Evolutionary conservation across 164 flowering plant genomes (phyloP).

Genomic region (Nymphaea thermarum): DNA sequence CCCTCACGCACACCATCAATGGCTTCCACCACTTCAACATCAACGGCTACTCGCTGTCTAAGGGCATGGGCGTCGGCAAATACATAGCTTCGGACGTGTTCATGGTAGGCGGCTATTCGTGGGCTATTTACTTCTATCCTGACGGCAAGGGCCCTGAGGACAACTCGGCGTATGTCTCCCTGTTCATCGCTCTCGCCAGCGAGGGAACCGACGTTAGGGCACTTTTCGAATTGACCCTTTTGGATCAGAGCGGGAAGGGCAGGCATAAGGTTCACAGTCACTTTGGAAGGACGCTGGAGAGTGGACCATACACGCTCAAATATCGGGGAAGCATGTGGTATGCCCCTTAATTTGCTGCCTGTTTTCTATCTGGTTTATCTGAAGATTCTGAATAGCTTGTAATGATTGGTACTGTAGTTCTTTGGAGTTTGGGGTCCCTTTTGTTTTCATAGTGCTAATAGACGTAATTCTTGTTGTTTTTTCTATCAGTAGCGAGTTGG

Average conservation of each 20-base stretch:
- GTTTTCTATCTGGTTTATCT: not conserved
- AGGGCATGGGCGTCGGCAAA: conserved; percentile 78
- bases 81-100: conserved; percentile 80
- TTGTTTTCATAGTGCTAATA: no score
- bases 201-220: conserved; percentile 89
- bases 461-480: no score
- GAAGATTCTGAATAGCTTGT: no score
- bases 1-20: conserved; percentile 58
- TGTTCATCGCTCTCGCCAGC: conserved; percentile 79
- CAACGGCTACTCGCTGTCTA: conserved; percentile 64
- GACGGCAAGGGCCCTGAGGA: conserved; percentile 84
- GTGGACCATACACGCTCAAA: conserved; percentile 81
- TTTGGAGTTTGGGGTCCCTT: no score
- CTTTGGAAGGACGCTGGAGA: conserved; percentile 73
- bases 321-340: conserved; percentile 96
- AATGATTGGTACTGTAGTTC: no score
- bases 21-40: conserved; percentile 83
- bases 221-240: conserved; percentile 65
- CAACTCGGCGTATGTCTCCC: conserved; percentile 61
- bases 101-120: conserved; percentile 69
- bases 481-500: no score
- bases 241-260: conserved; percentile 87
- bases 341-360: conserved; percentile 6
- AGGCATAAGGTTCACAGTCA: conserved; percentile 88
- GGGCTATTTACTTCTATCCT: conserved; percentile 92